Percentiles rank a stretch among this genome's conserved stretches.
Evolutionary conservation across 2,329 filamentous ascomycete genomes (phyloP).

Genomic region (Phaeosphaeria sp.): DNA sequence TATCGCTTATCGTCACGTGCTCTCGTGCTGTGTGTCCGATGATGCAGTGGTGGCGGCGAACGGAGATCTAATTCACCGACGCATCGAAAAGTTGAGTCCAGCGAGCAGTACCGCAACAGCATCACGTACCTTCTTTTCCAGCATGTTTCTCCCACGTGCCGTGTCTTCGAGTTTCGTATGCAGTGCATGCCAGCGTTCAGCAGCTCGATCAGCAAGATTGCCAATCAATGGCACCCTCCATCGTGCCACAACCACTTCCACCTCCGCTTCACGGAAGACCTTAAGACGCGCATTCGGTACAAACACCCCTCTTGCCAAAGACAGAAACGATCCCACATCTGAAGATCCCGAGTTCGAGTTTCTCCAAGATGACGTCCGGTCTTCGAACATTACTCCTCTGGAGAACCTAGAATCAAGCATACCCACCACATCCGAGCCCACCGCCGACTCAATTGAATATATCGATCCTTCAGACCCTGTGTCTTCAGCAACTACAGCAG

Average conservation of each 20-base stretch:
- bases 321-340: slow-evolving; percentile 16
- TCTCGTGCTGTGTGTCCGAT: slow-evolving; percentile 2
- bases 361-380: slow-evolving; percentile 5
- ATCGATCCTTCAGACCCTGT: not conserved
- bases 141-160: slow-evolving; percentile 32
- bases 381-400: not conserved
- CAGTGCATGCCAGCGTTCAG: slow-evolving; percentile 24
- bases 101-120: not conserved
- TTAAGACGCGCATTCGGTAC: slow-evolving; percentile 30
- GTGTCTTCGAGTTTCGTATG: slow-evolving; percentile 31
- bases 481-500: not conserved
- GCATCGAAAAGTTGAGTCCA: slow-evolving; percentile 11
- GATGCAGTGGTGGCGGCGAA: slow-evolving; percentile 1
- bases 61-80: slow-evolving; percentile 20
- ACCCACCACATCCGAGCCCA: not conserved
- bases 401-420: not conserved
- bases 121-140: slow-evolving; percentile 4
- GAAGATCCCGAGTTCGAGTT: slow-evolving; percentile 23
- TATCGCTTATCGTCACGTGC: slow-evolving; percentile 43
- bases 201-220: slow-evolving; percentile 8
- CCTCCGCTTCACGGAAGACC: slow-evolving; percentile 3
- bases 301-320: slow-evolving; percentile 13
- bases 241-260: slow-evolving; percentile 6
- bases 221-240: slow-evolving; percentile 9
- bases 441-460: not conserved